Evolutionary conservation across 2,329 filamentous ascomycete genomes (phyloP).

Genomic region (Pseudogymnoascus sp.): DNA sequence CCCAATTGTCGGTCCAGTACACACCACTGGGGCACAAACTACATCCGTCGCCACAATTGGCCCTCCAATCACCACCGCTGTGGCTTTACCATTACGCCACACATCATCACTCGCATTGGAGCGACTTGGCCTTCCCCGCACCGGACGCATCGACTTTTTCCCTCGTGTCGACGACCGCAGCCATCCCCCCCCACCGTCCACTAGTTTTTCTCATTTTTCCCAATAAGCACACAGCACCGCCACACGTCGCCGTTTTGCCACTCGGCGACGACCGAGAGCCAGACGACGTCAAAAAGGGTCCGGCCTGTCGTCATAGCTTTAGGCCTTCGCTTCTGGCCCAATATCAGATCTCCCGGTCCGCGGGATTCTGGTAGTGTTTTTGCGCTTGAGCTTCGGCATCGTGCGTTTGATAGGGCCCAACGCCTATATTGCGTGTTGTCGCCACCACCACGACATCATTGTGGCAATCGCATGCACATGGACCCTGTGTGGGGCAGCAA

Average conservation of each 20-base stretch:
- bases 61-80: not conserved
- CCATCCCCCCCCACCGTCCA: not conserved
- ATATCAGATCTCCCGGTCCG: not conserved
- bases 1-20: not conserved
- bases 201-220: constrained; percentile 3
- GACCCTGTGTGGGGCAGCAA: not conserved
- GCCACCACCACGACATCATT: not conserved
- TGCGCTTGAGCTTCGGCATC: not conserved
- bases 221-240: not conserved
- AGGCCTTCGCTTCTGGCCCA: not conserved
- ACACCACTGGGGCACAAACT: not conserved
- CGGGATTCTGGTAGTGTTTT: not conserved
- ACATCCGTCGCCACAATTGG: not conserved
- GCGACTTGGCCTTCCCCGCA: not conserved
- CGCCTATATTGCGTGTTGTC: not conserved
- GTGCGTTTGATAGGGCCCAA: not conserved
- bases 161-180: not conserved
- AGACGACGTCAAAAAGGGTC: not conserved
- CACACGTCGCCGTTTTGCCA: not conserved
- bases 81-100: constrained; percentile 1
- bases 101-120: not conserved
- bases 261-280: not conserved
- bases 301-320: not conserved
- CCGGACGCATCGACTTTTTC: not conserved
- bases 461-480: not conserved